Evolutionary conservation across 768 basidiomycete genomes (phyloP).

Genomic region (Russula earlei): DNA sequence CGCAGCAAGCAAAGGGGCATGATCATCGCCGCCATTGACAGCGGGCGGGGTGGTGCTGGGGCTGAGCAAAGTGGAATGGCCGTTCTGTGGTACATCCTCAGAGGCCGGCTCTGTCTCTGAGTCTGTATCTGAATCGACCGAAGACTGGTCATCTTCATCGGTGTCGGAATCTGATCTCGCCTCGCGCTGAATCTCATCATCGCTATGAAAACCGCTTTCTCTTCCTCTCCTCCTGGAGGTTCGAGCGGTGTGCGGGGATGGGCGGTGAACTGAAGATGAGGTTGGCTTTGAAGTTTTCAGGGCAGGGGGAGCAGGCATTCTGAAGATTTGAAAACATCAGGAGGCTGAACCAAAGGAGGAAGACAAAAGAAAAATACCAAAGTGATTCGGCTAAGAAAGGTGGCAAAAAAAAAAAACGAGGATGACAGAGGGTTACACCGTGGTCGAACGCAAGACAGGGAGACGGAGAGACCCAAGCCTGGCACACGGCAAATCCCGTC

Average conservation of each 20-base stretch:
- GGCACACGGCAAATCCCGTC: neutral
- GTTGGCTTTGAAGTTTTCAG: constrained; percentile 1
- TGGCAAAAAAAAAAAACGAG: neutral
- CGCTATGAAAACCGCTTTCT: constrained; percentile 50
- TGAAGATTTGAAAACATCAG: neutral
- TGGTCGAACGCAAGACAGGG: neutral
- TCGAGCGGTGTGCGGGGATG: constrained; percentile 29
- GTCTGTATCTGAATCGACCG: constrained; percentile 50
- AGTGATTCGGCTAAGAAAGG: neutral
- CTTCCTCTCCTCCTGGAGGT: constrained; percentile 55
- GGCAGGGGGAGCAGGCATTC: constrained; percentile 20
- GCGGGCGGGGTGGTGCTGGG: constrained; percentile 44
- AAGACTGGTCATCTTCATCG: constrained; percentile 47
- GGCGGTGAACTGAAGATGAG: constrained; percentile 5
- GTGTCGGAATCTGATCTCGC: constrained; percentile 60
- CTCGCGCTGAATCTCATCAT: constrained; percentile 72
- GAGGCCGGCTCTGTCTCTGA: constrained; percentile 64
- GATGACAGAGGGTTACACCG: constrained; percentile 4
- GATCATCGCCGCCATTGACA: constrained; percentile 24
- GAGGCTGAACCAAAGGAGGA: no score
- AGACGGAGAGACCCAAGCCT: neutral
- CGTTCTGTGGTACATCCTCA: constrained; percentile 47
- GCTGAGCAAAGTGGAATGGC: constrained; percentile 48
- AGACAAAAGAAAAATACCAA: neutral
- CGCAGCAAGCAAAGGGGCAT: constrained; percentile 45